A percentile compares a stretch with the other conserved stretches of the same genome.
These are phyloP conservation scores for Fusarium avenaceum DNA, from an alignment of 2,329 filamentous ascomycete genomes.

Conservation along the genomic window DNA sequence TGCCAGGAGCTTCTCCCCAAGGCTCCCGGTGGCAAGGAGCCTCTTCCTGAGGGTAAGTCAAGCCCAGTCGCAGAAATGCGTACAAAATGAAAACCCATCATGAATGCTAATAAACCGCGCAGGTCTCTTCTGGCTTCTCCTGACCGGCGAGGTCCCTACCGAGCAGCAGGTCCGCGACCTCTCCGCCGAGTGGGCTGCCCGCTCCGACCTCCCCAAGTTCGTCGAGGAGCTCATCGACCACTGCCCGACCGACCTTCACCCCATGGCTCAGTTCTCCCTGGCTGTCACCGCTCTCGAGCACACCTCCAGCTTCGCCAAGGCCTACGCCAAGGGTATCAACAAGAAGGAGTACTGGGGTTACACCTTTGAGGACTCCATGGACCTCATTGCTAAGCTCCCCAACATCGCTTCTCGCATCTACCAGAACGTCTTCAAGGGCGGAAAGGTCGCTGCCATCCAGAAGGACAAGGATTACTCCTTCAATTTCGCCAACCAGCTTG, in stretches of 20 bases:
- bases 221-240: constrained; percentile 99
- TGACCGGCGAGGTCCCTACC: constrained; percentile 96
- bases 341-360: constrained; percentile 99
- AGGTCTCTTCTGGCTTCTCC: constrained; percentile 99
- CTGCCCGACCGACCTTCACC: constrained; percentile 98
- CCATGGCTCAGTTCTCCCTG: constrained; percentile 99
- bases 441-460: constrained; percentile 95
- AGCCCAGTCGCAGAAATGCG: neutral
- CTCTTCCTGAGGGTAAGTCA: constrained; percentile 86
- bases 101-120: constrained; percentile 35
- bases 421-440: constrained; percentile 99
- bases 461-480: constrained; percentile 99
- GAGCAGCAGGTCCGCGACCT: constrained; percentile 99
- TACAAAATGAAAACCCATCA: neutral
- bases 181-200: constrained; percentile 98
- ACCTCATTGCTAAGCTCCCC: constrained; percentile 99
- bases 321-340: constrained; percentile 98
- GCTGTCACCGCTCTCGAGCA: constrained; percentile 98
- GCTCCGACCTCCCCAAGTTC: constrained; percentile 96
- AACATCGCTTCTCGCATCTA: constrained; percentile 99
- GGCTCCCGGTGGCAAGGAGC: constrained; percentile 95
- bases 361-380: constrained; percentile 99
- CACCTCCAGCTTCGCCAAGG: constrained; percentile 97
- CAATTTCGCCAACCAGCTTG: constrained; percentile 99
- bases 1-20: constrained; percentile 98